A percentile compares a stretch with the other conserved stretches of the same genome.
Evolutionary conservation across 1,284 basidiomycete species (phyloP).

Genomic region (Cryptococcus floricola): DNA sequence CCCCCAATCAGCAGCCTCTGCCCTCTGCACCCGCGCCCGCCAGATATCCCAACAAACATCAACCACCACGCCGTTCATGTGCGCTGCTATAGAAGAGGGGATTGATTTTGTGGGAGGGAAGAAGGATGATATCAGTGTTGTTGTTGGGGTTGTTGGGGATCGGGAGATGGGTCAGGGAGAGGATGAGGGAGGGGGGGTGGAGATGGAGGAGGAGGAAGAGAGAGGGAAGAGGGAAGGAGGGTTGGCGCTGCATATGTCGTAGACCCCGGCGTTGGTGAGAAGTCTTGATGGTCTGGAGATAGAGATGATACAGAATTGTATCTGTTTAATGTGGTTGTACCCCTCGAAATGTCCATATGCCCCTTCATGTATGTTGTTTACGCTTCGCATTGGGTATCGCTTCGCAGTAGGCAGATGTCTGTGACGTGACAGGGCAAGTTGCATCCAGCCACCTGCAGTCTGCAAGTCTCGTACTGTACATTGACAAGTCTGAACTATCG

Average conservation of each 20-base stretch:
- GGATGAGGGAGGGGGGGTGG: not conserved
- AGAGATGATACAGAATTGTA: no score
- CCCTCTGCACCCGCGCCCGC: slow-evolving; percentile 53
- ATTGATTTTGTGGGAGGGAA: slow-evolving; percentile 52
- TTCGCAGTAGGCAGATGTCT: no score
- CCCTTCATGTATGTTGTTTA: no score
- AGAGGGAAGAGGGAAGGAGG: not conserved
- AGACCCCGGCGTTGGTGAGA: no score
- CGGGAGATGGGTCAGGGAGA: slow-evolving; percentile 10
- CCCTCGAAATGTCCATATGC: no score
- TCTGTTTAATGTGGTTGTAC: no score
- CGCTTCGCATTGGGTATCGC: no score
- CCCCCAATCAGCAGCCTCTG: slow-evolving; percentile 53
- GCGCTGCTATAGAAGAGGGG: slow-evolving; percentile 56
- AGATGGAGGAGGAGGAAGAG: not conserved
- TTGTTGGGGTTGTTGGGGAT: slow-evolving; percentile 46
- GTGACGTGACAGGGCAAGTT: no score
- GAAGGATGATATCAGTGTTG: slow-evolving; percentile 46
- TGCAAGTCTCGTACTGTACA: no score
- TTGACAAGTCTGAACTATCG: no score
- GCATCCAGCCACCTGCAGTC: no score
- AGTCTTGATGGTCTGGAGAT: no score
- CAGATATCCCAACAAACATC: slow-evolving; percentile 52
- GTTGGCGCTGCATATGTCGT: slow-evolving; percentile 3
- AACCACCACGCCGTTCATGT: slow-evolving; percentile 56